Evolutionary conservation across 257 asterid species (phyloP).

Genomic region (Fraxinus pennsylvanica): DNA sequence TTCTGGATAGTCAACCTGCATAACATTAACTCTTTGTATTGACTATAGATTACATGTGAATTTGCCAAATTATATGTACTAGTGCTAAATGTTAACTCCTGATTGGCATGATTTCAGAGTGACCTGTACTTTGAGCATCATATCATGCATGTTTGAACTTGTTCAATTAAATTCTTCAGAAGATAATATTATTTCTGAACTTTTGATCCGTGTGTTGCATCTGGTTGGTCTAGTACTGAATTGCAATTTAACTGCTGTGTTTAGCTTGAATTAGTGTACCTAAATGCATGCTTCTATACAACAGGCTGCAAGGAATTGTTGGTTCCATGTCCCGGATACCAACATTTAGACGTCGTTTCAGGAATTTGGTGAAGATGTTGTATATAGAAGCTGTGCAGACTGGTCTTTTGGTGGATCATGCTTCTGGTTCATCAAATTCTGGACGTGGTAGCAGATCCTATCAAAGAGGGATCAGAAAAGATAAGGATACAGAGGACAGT

Average conservation of each 20-base stretch:
- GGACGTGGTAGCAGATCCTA: conserved; percentile 25
- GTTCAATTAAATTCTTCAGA: not conserved
- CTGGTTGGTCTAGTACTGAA: not conserved
- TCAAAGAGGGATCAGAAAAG: conserved; percentile 34
- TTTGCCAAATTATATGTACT: not conserved
- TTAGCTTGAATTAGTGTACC: not conserved
- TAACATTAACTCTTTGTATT: not conserved
- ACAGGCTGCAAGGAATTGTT: conserved; percentile 82
- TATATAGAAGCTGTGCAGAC: conserved; percentile 57
- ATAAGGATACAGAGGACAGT: conserved; percentile 9
- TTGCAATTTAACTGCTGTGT: not conserved
- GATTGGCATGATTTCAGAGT: not conserved
- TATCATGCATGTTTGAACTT: not conserved
- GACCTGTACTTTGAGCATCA: not conserved
- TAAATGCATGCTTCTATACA: conserved; percentile 6
- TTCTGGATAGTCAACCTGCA: not conserved
- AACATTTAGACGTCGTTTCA: conserved; percentile 74
- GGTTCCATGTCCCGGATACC: conserved; percentile 73
- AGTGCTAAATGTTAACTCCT: not conserved
- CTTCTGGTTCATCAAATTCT: conserved; percentile 19
- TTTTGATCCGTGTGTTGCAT: not conserved
- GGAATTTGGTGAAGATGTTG: conserved; percentile 58
- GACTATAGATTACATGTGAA: not conserved
- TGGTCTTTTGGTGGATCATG: conserved; percentile 35
- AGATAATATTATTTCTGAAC: not conserved